Conservation (phyloP, 768 basidiomycete species). For the Leucogyrophana mollusca region DNA sequence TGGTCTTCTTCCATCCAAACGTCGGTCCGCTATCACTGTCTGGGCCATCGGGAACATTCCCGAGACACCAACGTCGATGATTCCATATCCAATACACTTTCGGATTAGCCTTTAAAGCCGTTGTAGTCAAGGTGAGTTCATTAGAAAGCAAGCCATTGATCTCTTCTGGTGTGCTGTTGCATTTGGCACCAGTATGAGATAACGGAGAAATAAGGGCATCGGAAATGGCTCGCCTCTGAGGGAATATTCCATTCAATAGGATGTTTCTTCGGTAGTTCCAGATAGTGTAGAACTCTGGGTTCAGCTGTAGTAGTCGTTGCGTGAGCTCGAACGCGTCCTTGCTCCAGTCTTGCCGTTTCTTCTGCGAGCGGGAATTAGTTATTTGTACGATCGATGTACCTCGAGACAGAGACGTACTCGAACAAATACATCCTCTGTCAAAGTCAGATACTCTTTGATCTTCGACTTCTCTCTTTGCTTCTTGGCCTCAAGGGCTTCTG, state of each 20-base stretch:
- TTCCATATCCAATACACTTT: constrained; percentile 99
- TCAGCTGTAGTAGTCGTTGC: constrained; percentile 70
- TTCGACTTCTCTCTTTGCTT: constrained; percentile 70
- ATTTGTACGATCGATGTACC: constrained; percentile 2
- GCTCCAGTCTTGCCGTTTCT: constrained; percentile 65
- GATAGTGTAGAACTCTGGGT: constrained; percentile 94
- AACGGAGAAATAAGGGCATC: not conserved
- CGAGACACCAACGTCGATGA: constrained; percentile 93
- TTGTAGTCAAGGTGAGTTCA: constrained; percentile 81
- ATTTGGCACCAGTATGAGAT: constrained; percentile 4
- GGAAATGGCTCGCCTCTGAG: constrained; percentile 47
- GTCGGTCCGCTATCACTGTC: constrained; percentile 39
- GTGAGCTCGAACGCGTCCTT: constrained; percentile 77
- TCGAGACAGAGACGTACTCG: constrained; percentile 46
- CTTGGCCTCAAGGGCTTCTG: constrained; percentile 63
- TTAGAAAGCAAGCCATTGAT: constrained; percentile 62
- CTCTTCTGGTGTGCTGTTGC: constrained; percentile 54
- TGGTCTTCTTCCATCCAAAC: constrained; percentile 70
- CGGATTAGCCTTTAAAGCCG: constrained; percentile 78
- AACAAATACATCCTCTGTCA: constrained; percentile 62
- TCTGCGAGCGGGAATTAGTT: constrained; percentile 45
- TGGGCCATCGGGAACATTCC: constrained; percentile 78
- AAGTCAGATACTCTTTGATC: constrained; percentile 70
- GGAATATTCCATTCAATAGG: constrained; percentile 69
- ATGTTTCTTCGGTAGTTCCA: constrained; percentile 95